Conservation (phyloP, 2,329 filamentous ascomycete genomes). For the Penicillium griseofulvum region DNA sequence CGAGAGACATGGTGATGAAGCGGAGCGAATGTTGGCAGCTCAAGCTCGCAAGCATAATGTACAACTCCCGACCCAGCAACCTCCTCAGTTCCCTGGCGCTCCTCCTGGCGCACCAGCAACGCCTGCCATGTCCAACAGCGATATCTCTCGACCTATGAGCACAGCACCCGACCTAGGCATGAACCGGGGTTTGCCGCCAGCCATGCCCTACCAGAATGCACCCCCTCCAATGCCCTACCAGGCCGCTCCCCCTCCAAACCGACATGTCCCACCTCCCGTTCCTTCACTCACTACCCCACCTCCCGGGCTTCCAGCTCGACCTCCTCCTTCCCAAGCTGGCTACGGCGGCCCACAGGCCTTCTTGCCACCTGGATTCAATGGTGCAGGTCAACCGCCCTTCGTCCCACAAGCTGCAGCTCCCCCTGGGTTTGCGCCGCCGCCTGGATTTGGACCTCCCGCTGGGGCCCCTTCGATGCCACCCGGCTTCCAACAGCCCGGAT, state of each 20-base stretch:
- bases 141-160: slow-evolving; percentile 35
- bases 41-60: slow-evolving; percentile 95
- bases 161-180: slow-evolving; percentile 33
- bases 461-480: slow-evolving; percentile 39
- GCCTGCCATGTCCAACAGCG: slow-evolving; percentile 46
- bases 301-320: slow-evolving; percentile 62
- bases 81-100: slow-evolving; percentile 63
- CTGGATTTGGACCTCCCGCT: slow-evolving; percentile 46
- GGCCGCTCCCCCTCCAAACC: slow-evolving; percentile 44
- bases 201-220: slow-evolving; percentile 42
- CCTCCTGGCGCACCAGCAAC: slow-evolving; percentile 42
- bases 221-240: slow-evolving; percentile 45
- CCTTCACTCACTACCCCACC: slow-evolving; percentile 46
- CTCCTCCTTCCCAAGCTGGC: slow-evolving; percentile 66
- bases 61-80: slow-evolving; percentile 71
- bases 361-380: slow-evolving; percentile 40
- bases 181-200: slow-evolving; percentile 42
- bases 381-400: slow-evolving; percentile 28
- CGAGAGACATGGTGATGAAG: slow-evolving; percentile 90
- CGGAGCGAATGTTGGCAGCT: slow-evolving; percentile 84
- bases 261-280: slow-evolving; percentile 58
- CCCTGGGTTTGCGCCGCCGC: slow-evolving; percentile 48
- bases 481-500: slow-evolving; percentile 44
- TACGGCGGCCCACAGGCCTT: slow-evolving; percentile 61
- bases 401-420: slow-evolving; percentile 44